Evolutionary conservation across 2,329 filamentous ascomycete genomes (phyloP), one percentile per base, ranked within the genome.

Genomic region (Zymoseptoria brevis): DNA sequence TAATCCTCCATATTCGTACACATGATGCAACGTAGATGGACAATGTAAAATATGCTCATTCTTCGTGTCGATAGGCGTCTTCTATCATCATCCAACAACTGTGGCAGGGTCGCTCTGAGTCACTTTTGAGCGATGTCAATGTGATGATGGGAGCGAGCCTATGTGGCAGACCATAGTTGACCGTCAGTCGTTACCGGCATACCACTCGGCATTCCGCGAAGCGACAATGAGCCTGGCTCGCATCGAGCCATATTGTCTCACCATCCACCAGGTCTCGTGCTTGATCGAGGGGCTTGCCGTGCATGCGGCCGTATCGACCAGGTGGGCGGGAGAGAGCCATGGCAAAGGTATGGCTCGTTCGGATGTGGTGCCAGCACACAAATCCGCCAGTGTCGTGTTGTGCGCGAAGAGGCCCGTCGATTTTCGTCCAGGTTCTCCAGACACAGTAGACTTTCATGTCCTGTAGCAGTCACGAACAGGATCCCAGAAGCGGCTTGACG

Each of bases 391-490:
- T 16, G 13, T 45, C 13, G 35, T n/a, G 13, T 11, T 3, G 6
- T 45, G 35, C 35, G 35, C 16, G 13, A n/a, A 45, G 11, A 45
- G 35, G 5, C 13, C 6, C 35, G 16, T n/a, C 13, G 35, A 45
- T 16, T 45, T 16, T 16, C 35, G 13, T 45, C 35, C 16, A 45
- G 3, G 13, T 45, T n/a, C 11, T 45, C 13, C 13, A 45, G 35
- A 4, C 35, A 45, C 35, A 45, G 9, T 24, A 11, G 24, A 26
- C 50, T 52, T 13, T 60, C 58, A 57, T 9, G 11, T 45, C 19
- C 58, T 55, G 21, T 55, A 60, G 2, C 22, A n/a, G 16, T 52
- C 59, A 24, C 59, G 45, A 7, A 60, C 53, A 5, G 59, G 59
- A 45, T 57, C 59, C 54, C 55, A 60, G 19, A 53, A 60, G 9